phyloP scores from a whole-genome alignment of 192 early-diverging fungal genomes.

The Backusella parvicylindrica region DNA sequence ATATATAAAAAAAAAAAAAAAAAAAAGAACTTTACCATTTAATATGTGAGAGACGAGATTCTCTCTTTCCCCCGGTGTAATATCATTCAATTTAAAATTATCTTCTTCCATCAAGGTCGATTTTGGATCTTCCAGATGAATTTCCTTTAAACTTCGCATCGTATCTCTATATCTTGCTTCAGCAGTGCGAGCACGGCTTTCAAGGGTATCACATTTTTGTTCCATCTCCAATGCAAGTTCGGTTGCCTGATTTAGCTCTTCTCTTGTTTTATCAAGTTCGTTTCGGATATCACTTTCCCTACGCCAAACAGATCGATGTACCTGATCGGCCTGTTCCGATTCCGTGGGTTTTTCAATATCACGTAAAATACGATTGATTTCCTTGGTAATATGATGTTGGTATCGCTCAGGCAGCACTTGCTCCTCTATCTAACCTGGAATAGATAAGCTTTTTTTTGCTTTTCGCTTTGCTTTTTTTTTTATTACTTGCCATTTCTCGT shows the following conservation, averaged over 20 bases:
- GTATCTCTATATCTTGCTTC: constrained; percentile 27
- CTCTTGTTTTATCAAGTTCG: constrained; percentile 28
- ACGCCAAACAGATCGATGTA: constrained; percentile 28
- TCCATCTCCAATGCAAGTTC: constrained; percentile 24
- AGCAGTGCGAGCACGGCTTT: constrained; percentile 19
- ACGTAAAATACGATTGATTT: constrained; percentile 79
- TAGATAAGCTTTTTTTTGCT: not conserved
- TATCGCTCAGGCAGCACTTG: constrained; percentile 70
- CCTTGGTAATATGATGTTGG: constrained; percentile 73
- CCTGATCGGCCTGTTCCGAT: constrained; percentile 23
- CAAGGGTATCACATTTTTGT: constrained; percentile 23
- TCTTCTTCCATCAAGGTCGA: not conserved
- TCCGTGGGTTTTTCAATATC: constrained; percentile 57
- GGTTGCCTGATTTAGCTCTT: constrained; percentile 21
- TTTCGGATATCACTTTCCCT: constrained; percentile 34
- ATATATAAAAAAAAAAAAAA: no score
- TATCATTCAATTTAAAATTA: not conserved
- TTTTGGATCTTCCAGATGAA: constrained; percentile 2
- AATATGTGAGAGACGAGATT: constrained; percentile 30
- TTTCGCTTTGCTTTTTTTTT: constrained; percentile 22
- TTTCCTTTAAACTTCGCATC: constrained; percentile 18
- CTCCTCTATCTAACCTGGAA: constrained; percentile 64
- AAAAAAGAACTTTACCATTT: constrained; percentile 38
- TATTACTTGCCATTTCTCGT: constrained; percentile 53
- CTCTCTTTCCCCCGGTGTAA: constrained; percentile 6